Evolutionary conservation across 306 rosid genomes (phyloP).

Genomic region (Delonix regia): DNA sequence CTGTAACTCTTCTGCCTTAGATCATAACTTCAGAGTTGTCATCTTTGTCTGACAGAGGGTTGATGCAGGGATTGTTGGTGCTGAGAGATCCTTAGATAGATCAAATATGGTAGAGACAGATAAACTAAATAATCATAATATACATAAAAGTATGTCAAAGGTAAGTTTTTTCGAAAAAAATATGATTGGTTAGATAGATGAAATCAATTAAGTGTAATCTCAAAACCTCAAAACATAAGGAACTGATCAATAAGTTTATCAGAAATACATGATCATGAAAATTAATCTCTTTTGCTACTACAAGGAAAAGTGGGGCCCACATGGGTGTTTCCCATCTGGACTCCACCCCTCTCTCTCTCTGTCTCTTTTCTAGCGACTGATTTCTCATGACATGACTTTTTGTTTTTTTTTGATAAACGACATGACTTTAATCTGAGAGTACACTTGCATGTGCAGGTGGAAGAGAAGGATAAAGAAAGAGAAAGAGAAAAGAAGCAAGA

Average conservation of each 20-base stretch:
- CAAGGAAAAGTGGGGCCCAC: not conserved
- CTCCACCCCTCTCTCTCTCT: not conserved
- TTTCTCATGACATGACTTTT: slow-evolving; percentile 26
- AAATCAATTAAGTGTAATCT: too few species aligned
- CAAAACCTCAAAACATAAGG: too few species aligned
- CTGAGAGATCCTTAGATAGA: too few species aligned
- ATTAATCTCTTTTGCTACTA: too few species aligned
- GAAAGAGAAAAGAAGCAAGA: slow-evolving; percentile 43
- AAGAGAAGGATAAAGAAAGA: slow-evolving; percentile 59
- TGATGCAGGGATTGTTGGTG: not conserved
- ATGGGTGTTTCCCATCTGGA: not conserved
- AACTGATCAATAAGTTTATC: too few species aligned
- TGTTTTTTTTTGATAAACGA: too few species aligned
- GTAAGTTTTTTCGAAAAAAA: not conserved
- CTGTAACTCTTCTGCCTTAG: not conserved
- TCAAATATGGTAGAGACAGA: too few species aligned
- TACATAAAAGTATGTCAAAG: not conserved
- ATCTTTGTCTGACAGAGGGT: not conserved
- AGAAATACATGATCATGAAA: too few species aligned
- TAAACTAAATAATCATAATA: not conserved
- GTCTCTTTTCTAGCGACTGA: not conserved
- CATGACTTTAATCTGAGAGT: slow-evolving; percentile 40
- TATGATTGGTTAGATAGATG: not conserved
- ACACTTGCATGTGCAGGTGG: slow-evolving; percentile 57
- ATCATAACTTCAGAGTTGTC: not conserved